Evolutionary conservation across 495 filamentous ascomycete species (phyloP).

Genomic region (Chaetomium fimeti): DNA sequence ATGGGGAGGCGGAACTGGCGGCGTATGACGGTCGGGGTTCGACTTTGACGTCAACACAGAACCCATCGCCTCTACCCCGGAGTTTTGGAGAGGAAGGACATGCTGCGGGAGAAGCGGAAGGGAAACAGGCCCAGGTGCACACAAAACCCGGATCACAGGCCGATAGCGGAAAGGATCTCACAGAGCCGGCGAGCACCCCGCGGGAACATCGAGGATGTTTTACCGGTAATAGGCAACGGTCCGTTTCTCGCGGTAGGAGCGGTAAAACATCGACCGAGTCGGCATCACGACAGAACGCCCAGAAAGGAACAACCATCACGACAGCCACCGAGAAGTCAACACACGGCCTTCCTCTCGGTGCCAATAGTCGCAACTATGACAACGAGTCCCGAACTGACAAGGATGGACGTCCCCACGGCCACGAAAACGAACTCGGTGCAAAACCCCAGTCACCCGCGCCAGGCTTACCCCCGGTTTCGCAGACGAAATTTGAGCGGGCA

Average conservation of each 20-base stretch:
- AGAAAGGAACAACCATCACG: not conserved
- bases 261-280: not conserved
- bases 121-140: not conserved
- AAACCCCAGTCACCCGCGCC: not conserved
- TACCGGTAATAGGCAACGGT: not conserved
- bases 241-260: not conserved
- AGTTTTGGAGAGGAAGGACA: not conserved
- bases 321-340: not conserved
- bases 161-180: slow-evolving; percentile 30
- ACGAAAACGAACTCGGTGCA: not conserved
- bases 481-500: not conserved
- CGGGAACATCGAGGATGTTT: not conserved
- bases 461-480: not conserved
- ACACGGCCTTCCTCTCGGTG: not conserved
- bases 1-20: not conserved
- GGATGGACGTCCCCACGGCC: not conserved
- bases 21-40: not conserved
- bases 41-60: slow-evolving; percentile 3
- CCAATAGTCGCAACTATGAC: not conserved
- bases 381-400: not conserved
- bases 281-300: not conserved
- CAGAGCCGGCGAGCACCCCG: slow-evolving; percentile 16
- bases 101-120: not conserved
- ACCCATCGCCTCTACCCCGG: not conserved
- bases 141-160: slow-evolving; percentile 20